These are phyloP conservation scores for Coffea canephora DNA, from an alignment of 257 asterid genomes.

Conservation along the genomic window DNA sequence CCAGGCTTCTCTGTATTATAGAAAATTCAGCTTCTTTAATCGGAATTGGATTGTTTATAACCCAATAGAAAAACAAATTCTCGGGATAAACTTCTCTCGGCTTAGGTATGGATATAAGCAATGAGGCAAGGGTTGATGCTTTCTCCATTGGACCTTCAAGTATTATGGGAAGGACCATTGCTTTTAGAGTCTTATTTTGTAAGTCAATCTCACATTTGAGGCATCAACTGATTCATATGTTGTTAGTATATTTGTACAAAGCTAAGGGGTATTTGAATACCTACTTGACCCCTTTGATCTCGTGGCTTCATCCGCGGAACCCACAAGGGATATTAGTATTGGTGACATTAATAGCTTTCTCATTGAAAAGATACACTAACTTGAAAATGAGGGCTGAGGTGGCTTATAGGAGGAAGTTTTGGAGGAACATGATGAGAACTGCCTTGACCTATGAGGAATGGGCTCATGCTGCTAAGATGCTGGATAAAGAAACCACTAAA, in stretches of 20 bases:
- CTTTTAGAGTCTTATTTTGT: conserved; percentile 80
- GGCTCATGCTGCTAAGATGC: conserved; percentile 96
- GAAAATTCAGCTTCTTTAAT: not conserved
- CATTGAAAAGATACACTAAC: conserved; percentile 69
- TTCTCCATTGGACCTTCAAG: conserved; percentile 88
- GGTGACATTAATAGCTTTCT: conserved; percentile 72
- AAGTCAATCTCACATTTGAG: conserved; percentile 70
- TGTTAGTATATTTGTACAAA: conserved; percentile 38
- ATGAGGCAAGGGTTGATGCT: conserved; percentile 83
- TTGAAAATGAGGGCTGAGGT: conserved; percentile 78
- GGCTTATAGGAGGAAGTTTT: conserved; percentile 88
- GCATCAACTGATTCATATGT: conserved; percentile 39
- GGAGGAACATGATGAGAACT: conserved; percentile 92
- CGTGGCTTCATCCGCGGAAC: conserved; percentile 89
- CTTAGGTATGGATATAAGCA: conserved; percentile 73
- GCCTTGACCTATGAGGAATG: conserved; percentile 96
- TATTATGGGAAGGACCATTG: conserved; percentile 73
- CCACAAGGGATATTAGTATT: conserved; percentile 86
- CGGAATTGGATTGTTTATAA: not conserved
- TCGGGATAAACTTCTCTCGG: conserved; percentile 11
- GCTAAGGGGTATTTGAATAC: conserved; percentile 32
- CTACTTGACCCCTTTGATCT: conserved; percentile 54
- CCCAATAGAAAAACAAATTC: not conserved
- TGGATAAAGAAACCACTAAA: conserved; percentile 70
- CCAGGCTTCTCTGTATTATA: too few relatives aligned